These are phyloP conservation scores for Novymonas esmeraldas DNA, from an alignment of 208 protist species.

Conservation along the genomic window DNA sequence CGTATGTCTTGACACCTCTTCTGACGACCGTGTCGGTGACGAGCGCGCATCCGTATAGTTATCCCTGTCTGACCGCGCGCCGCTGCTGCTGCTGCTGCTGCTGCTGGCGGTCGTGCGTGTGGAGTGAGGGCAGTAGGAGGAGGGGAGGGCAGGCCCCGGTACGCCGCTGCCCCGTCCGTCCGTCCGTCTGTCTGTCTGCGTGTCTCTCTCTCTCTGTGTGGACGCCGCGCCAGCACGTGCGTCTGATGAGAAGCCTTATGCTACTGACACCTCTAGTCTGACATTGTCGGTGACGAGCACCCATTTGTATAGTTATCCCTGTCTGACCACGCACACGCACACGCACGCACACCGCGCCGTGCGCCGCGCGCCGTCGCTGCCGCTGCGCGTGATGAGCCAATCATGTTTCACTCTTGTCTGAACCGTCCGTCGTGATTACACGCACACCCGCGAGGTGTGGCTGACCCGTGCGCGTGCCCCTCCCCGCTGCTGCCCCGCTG, in stretches of 20 bases:
- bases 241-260: constrained; percentile 16
- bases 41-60: no score
- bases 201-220: no score
- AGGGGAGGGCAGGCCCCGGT: no score
- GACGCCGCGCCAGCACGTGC: no score
- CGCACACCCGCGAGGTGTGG: constrained; percentile 9
- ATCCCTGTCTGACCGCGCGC: no score
- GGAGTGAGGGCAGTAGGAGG: no score
- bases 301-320: constrained; percentile 47
- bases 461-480: background rate
- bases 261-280: constrained; percentile 46
- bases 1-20: constrained; percentile 25
- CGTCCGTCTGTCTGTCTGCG: no score
- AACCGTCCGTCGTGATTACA: constrained; percentile 8
- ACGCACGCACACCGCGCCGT: background rate
- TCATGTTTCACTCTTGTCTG: constrained; percentile 19
- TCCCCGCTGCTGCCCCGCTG: background rate
- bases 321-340: constrained; percentile 24
- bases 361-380: background rate
- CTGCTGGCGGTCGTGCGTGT: no score
- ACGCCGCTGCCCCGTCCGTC: no score
- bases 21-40: no score
- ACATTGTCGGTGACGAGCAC: constrained; percentile 38
- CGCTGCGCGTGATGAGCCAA: constrained; percentile 8
- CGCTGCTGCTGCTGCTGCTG: no score